Base-by-base conservation (phyloP, 2,329 filamentous ascomycete species). In the Colletotrichum liaoningense region DNA sequence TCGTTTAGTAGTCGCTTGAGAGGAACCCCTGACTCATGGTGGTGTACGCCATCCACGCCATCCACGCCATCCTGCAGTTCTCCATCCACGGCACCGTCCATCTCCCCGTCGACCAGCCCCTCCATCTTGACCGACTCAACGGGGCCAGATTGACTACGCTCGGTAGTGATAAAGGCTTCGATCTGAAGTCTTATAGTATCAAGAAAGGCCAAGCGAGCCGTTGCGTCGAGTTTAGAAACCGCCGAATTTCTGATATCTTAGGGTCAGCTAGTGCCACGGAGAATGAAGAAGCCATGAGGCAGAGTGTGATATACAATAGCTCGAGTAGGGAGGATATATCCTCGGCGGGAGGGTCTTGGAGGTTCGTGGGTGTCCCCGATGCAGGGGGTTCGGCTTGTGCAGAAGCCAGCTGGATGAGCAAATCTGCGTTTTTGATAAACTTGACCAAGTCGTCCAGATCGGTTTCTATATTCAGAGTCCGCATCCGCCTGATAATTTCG, bases 381-480 rank as follows among this genome's bases (percentile, higher is more conserved):
- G 54, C 24, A 12, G 70, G 55, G 46, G 70, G 30, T 11, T 63
- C 58, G n/a, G 69, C 33, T 38, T 52, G 30, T 35, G 26, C 38
- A 5, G 70, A 71, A 68, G 72, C 63, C 14, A 74, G 63, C 19
- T 72, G 62, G 24, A 74, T 71, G 64, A 74, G n/a, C 12, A 75
- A 14, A 49, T 75, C 74, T n/a, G 72, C 74, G 33, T 73, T 67
- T 3, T 73, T 75, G n/a, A 75, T 75, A 24, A 75, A 73, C 33
- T 67, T 73, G 59, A 75, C 35, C 2, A 75, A 63, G 8, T 74
- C 67, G 9, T 66, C 74, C 1, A 75, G 62, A 7, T 71, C 74
- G 8, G 69, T 69, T 2, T 69, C 46, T 2, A 73, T 54, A 5
- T 75, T 73, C n/a, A 69, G 26, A 14, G 42, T 73, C 9, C 74